Evolutionary conservation across 768 basidiomycete genomes (phyloP).

Genomic region (Xerocomus spinulosus): DNA sequence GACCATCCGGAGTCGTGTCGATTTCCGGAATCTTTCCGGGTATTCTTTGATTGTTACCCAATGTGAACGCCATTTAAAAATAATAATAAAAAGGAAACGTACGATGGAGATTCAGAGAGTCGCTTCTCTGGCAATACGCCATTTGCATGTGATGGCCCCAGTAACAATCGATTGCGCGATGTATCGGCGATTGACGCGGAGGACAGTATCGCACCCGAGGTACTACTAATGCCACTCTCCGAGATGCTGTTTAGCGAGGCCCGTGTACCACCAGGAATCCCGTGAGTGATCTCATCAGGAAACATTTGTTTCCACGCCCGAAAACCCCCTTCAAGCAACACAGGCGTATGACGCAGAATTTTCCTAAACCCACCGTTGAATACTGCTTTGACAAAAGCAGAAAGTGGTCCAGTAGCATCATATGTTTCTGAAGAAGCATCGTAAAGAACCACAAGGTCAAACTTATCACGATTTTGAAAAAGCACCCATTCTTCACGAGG

Average conservation of each 20-base stretch:
- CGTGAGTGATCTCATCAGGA: constrained; percentile 37
- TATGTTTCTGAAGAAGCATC: constrained; percentile 60
- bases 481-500: constrained; percentile 66
- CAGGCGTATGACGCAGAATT: constrained; percentile 67
- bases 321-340: constrained; percentile 81
- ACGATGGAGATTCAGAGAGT: constrained; percentile 20
- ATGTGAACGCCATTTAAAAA: constrained; percentile 10
- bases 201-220: constrained; percentile 24
- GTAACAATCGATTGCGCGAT: constrained; percentile 11
- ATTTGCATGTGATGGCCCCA: constrained; percentile 10
- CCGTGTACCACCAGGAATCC: constrained; percentile 16
- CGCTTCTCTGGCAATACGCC: constrained; percentile 17
- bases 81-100: constrained; percentile 8
- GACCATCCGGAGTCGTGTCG: constrained; percentile 11
- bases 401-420: constrained; percentile 49
- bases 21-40: constrained; percentile 12
- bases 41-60: constrained; percentile 11
- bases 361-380: constrained; percentile 71
- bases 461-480: constrained; percentile 84
- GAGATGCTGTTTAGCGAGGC: constrained; percentile 15
- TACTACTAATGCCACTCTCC: constrained; percentile 26
- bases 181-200: constrained; percentile 14
- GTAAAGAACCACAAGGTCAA: constrained; percentile 84
- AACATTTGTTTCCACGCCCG: constrained; percentile 71
- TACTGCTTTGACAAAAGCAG: constrained; percentile 61